These are phyloP conservation scores for Arxiozyma telluris DNA, from an alignment of 1,139 yeast genomes.

Conservation along the genomic window DNA sequence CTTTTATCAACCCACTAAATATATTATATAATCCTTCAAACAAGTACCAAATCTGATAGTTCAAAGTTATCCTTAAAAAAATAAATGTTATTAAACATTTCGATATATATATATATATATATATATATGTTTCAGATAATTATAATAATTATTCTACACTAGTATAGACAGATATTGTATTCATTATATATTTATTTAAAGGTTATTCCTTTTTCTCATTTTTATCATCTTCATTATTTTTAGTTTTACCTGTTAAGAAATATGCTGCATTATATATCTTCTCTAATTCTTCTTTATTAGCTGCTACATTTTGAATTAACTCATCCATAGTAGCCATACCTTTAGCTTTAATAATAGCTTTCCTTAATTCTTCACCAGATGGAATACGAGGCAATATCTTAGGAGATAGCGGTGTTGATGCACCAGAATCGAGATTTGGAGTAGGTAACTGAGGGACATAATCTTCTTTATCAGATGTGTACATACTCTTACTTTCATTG, in stretches of 20 bases:
- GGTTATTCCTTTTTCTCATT: background rate
- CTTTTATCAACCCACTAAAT: background rate
- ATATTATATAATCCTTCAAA: background rate
- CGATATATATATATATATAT: background rate
- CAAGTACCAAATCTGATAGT: too few species aligned
- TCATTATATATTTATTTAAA: background rate
- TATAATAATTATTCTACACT: too few species aligned
- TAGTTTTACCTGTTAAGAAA: background rate
- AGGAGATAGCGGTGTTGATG: background rate
- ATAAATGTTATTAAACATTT: background rate
- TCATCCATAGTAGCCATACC: constrained; percentile 67
- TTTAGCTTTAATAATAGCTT: constrained; percentile 68
- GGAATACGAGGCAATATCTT: constrained; percentile 35
- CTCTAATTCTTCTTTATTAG: constrained; percentile 44
- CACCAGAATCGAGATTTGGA: background rate
- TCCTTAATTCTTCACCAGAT: constrained; percentile 67
- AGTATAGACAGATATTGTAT: background rate
- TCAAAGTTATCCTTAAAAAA: background rate
- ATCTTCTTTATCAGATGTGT: background rate
- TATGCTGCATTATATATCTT: constrained; percentile 38
- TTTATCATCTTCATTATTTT: background rate
- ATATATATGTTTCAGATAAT: too few species aligned
- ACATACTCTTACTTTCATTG: background rate
- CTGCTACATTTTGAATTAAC: constrained; percentile 56
- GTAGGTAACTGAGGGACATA: background rate